Percentiles rank a stretch among this genome's conserved stretches.
Evolutionary conservation across 2,329 filamentous ascomycete genomes (phyloP).

Genomic region (Fusarium beomiforme): DNA sequence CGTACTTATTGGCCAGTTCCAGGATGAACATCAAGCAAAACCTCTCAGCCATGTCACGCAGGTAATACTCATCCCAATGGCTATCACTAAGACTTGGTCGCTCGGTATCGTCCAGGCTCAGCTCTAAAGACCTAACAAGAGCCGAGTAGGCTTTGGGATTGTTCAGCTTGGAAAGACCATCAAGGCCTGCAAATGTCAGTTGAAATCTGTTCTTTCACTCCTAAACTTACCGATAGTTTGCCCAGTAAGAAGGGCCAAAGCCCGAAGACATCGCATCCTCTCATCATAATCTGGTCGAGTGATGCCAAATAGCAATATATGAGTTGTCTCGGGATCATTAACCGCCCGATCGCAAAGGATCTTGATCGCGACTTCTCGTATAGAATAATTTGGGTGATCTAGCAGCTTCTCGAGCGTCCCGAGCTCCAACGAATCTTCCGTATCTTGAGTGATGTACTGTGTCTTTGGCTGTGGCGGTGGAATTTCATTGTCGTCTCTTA

Average conservation of each 20-base stretch:
- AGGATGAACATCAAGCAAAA: conserved; percentile 67
- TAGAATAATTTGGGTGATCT: conserved; percentile 76
- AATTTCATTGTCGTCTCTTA: conserved; percentile 73
- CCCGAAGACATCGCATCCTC: conserved; percentile 65
- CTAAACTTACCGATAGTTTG: conserved; percentile 47
- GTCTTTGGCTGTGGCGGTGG: conserved; percentile 71
- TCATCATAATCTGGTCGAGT: conserved; percentile 67
- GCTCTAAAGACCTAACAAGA: conserved; percentile 68
- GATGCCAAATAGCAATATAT: conserved; percentile 66
- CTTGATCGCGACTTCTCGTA: conserved; percentile 73
- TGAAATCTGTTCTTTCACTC: background rate
- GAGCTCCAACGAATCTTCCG: conserved; percentile 75
- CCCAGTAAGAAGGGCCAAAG: conserved; percentile 64
- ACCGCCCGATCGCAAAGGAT: conserved; percentile 67
- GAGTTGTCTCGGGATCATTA: conserved; percentile 64
- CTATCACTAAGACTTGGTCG: conserved; percentile 63
- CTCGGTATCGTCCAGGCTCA: conserved; percentile 61
- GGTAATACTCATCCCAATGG: conserved; percentile 70
- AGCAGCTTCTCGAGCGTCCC: conserved; percentile 74
- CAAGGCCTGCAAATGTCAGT: conserved; percentile 45
- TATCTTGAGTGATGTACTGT: conserved; percentile 79
- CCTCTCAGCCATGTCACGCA: conserved; percentile 70
- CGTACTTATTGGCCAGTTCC: conserved; percentile 69
- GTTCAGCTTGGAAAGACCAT: conserved; percentile 59
- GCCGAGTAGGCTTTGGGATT: conserved; percentile 63